These are phyloP conservation scores for Magnusiomyces fungicola DNA, from an alignment of 1,139 yeast species.

Conservation along the genomic window DNA sequence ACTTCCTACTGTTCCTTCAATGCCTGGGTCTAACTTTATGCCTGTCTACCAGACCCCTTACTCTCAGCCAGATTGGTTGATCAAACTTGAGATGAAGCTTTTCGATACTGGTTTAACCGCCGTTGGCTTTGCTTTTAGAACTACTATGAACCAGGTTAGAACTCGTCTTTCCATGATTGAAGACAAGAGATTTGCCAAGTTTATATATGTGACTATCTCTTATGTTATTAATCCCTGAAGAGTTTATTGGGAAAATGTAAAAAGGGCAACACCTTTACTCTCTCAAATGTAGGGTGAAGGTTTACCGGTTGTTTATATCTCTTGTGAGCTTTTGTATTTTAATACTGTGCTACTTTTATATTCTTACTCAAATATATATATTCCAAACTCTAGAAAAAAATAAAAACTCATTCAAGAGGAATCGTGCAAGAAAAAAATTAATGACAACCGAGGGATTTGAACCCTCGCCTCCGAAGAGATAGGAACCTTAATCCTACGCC, in stretches of 20 bases:
- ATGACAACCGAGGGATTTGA: constrained; percentile 28
- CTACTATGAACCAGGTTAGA: background rate
- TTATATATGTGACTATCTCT: background rate
- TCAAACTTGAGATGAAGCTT: background rate
- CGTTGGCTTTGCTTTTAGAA: background rate
- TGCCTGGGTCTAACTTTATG: background rate
- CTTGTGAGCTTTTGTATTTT: too few species aligned
- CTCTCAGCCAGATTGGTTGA: background rate
- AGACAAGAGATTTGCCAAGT: constrained; percentile 2
- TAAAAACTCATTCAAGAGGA: too few species aligned
- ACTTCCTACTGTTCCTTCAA: background rate
- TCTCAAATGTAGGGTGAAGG: too few species aligned
- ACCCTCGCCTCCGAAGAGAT: constrained; percentile 28
- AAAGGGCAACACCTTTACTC: too few species aligned
- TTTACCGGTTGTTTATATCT: too few species aligned
- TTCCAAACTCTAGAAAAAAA: too few species aligned
- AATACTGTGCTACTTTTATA: too few species aligned
- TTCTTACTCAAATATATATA: too few species aligned
- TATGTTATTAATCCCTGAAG: background rate
- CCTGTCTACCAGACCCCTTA: background rate
- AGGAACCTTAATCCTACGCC: constrained; percentile 26
- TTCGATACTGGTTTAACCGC: background rate
- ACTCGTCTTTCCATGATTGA: background rate
- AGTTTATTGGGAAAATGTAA: too few species aligned
- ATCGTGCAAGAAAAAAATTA: too few species aligned